A percentile compares a stretch with the other conserved stretches of the same genome.
phyloP scores from a whole-genome alignment of 1,139 yeast species.

The Meyerozyma guilliermondii region DNA sequence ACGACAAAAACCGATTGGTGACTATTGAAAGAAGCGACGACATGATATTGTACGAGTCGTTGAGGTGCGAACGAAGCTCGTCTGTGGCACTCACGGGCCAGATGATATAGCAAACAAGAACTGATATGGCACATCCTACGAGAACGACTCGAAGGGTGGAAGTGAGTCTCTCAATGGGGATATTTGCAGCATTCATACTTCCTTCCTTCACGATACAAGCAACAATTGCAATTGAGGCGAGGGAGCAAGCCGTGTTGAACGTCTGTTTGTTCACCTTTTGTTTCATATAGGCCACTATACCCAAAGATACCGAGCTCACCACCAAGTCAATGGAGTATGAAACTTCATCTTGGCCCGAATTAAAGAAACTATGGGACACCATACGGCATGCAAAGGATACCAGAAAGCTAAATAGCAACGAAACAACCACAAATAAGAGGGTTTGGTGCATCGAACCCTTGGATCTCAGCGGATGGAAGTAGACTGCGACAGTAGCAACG shows the following conservation, averaged over 20 bases:
- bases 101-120: slow-evolving; percentile 50
- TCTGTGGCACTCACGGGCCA: slow-evolving; percentile 62
- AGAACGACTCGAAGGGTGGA: slow-evolving; percentile 57
- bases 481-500: slow-evolving; percentile 78
- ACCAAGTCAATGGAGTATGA: slow-evolving; percentile 57
- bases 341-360: slow-evolving; percentile 42
- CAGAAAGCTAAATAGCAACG: slow-evolving; percentile 52
- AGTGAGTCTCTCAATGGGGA: slow-evolving; percentile 53
- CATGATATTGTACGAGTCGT: slow-evolving; percentile 50
- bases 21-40: slow-evolving; percentile 47
- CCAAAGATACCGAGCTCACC: slow-evolving; percentile 53
- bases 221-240: slow-evolving; percentile 69
- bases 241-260: slow-evolving; percentile 75
- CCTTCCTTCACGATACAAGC: slow-evolving; percentile 78
- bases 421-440: slow-evolving; percentile 51
- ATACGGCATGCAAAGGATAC: slow-evolving; percentile 53
- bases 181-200: slow-evolving; percentile 52
- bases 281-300: slow-evolving; percentile 64
- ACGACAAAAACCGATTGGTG: slow-evolving; percentile 51
- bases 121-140: slow-evolving; percentile 58
- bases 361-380: slow-evolving; percentile 44
- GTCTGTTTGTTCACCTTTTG: slow-evolving; percentile 63
- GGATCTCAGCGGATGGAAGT: slow-evolving; percentile 78
- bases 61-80: slow-evolving; percentile 42
- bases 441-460: slow-evolving; percentile 81